phyloP scores from a whole-genome alignment of 2,329 filamentous ascomycete species.

The Diaporthe destruens region DNA sequence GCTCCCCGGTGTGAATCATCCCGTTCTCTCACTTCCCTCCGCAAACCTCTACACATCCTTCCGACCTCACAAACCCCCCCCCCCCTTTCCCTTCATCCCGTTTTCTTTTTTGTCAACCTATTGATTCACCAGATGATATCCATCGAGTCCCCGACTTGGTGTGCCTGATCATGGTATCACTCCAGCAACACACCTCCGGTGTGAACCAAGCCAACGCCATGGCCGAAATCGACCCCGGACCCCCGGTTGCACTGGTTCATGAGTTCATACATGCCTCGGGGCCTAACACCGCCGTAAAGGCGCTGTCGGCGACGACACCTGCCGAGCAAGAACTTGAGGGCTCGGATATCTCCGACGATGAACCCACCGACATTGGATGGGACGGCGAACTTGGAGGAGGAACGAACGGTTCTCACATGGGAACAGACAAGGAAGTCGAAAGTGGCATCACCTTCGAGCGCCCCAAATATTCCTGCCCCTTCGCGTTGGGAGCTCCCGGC shows the following conservation, averaged over 20 bases:
- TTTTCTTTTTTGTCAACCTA: background rate
- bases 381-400: too few species aligned
- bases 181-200: background rate
- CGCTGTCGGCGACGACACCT: background rate
- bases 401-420: background rate
- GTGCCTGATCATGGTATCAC: background rate
- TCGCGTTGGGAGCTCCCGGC: too few species aligned
- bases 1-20: conserved; percentile 33
- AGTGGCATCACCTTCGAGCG: too few species aligned
- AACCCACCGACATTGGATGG: too few species aligned
- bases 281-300: background rate
- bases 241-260: background rate
- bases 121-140: background rate
- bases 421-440: too few species aligned
- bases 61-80: background rate
- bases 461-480: too few species aligned
- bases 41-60: background rate
- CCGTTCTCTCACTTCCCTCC: background rate
- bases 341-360: background rate
- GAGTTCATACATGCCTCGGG: rapidly evolving
- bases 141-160: background rate
- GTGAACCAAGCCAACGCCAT: background rate
- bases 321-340: background rate
- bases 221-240: background rate
- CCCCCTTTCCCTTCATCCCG: background rate